A percentile compares a stretch with the other conserved stretches of the same genome.
These are phyloP conservation scores for Vishniacozyma victoriae DNA, from an alignment of 768 basidiomycete genomes.

Conservation along the genomic window DNA sequence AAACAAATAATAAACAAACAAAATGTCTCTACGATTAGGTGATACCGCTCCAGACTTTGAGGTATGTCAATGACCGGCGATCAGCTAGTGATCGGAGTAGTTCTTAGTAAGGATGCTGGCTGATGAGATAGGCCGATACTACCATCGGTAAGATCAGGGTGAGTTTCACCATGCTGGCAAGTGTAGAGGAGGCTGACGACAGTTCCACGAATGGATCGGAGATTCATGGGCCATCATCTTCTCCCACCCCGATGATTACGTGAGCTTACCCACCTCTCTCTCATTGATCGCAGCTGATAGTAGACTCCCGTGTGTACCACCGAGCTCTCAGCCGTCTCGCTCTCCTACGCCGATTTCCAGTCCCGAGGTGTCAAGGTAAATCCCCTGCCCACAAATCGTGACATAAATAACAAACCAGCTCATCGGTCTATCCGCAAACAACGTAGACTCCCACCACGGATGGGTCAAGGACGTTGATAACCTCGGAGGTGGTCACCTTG, in stretches of 20 bases:
- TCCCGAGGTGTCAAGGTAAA: slow-evolving; percentile 81
- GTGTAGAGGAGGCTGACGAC: background rate
- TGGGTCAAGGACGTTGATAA: slow-evolving; percentile 74
- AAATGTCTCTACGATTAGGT: slow-evolving; percentile 40
- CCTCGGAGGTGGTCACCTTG: slow-evolving; percentile 63
- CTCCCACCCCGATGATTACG: slow-evolving; percentile 71
- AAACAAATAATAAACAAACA: slow-evolving; percentile 1
- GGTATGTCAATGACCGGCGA: too few relatives aligned
- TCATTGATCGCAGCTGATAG: slow-evolving; percentile 51
- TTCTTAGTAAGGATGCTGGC: too few relatives aligned
- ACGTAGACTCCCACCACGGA: slow-evolving; percentile 69
- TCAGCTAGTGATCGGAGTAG: too few relatives aligned
- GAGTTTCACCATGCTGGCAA: slow-evolving; percentile 13
- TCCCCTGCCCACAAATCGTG: background rate
- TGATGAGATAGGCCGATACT: too few relatives aligned
- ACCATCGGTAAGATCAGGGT: slow-evolving; percentile 81
- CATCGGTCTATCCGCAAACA: slow-evolving; percentile 77
- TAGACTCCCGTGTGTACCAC: slow-evolving; percentile 56
- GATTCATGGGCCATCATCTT: slow-evolving; percentile 84
- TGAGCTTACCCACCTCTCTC: slow-evolving; percentile 6
- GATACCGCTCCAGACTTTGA: slow-evolving; percentile 77
- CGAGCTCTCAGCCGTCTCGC: slow-evolving; percentile 91
- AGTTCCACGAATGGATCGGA: slow-evolving; percentile 79
- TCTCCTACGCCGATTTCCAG: slow-evolving; percentile 74
- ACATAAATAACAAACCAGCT: slow-evolving; percentile 17